Evolutionary conservation across 2,329 filamentous ascomycete species (phyloP).

Genomic region (Cladosporium sp.): DNA sequence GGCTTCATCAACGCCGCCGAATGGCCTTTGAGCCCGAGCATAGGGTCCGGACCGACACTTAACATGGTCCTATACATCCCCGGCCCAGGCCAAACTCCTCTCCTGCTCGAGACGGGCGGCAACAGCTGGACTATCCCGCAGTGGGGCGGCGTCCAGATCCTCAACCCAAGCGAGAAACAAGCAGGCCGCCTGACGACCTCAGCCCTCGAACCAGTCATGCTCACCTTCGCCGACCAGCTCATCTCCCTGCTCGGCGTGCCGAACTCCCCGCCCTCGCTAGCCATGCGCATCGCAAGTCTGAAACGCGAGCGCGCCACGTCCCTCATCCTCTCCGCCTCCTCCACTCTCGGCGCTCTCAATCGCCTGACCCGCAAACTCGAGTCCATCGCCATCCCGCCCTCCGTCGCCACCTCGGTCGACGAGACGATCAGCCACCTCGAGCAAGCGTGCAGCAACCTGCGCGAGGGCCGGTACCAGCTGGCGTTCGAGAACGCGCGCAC

Average conservation of each 20-base stretch:
- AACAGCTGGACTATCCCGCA: slow-evolving; percentile 93
- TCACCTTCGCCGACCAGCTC: slow-evolving; percentile 86
- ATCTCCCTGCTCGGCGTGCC: slow-evolving; percentile 82
- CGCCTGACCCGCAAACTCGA: slow-evolving; percentile 76
- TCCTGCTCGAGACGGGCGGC: slow-evolving; percentile 52
- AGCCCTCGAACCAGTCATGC: slow-evolving; percentile 69
- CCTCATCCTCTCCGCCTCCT: slow-evolving; percentile 80
- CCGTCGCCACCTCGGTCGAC: slow-evolving; percentile 78
- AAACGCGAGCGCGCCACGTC: slow-evolving; percentile 80
- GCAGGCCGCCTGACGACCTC: slow-evolving; percentile 52
- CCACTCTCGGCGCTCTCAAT: slow-evolving; percentile 86
- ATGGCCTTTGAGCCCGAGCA: slow-evolving; percentile 92
- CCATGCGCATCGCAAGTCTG: slow-evolving; percentile 76
- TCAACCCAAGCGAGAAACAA: slow-evolving; percentile 46
- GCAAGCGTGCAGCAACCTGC: slow-evolving; percentile 66
- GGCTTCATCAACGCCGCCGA: slow-evolving; percentile 97
- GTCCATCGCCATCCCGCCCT: slow-evolving; percentile 83
- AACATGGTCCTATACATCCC: slow-evolving; percentile 94
- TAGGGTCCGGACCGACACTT: slow-evolving; percentile 85
- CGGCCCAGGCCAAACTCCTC: slow-evolving; percentile 56
- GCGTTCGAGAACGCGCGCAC: slow-evolving; percentile 75
- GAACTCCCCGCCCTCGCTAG: slow-evolving; percentile 68
- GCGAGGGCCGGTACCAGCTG: slow-evolving; percentile 52
- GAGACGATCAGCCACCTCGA: slow-evolving; percentile 73
- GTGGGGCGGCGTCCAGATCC: slow-evolving; percentile 75